These are phyloP conservation scores for Rhizopogon sp. DNA, from an alignment of 768 basidiomycete species.

Conservation along the genomic window DNA sequence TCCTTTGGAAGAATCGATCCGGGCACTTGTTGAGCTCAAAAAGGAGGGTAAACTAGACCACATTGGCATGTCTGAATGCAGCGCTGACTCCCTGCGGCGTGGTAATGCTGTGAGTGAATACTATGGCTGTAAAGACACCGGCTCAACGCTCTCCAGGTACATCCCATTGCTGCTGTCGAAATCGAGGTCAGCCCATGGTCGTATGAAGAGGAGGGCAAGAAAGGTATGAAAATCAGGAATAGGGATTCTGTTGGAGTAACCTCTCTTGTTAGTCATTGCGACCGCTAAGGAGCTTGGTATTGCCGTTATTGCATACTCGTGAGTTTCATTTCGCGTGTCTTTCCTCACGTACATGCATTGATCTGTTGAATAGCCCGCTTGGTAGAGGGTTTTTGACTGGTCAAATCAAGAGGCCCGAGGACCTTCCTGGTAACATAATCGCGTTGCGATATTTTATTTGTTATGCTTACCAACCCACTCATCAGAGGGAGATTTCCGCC, in stretches of 20 bases:
- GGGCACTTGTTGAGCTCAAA: conserved; percentile 38
- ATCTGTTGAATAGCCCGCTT: conserved; percentile 35
- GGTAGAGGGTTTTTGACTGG: conserved; percentile 52
- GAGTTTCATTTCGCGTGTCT: conserved; percentile 8
- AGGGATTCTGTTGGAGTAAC: not conserved
- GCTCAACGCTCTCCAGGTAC: conserved; percentile 29
- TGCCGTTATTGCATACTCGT: conserved; percentile 59
- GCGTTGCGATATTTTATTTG: not conserved
- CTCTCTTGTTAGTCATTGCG: conserved; percentile 36
- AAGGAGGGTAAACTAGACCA: conserved; percentile 35
- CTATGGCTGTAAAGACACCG: not conserved
- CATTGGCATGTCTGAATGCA: conserved; percentile 56
- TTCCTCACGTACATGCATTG: conserved; percentile 3
- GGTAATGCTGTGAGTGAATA: conserved; percentile 23
- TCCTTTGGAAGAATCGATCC: conserved; percentile 41
- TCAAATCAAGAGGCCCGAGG: conserved; percentile 34
- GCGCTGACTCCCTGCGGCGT: conserved; percentile 41
- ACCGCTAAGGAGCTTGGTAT: conserved; percentile 52
- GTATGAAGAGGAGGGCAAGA: conserved; percentile 47
- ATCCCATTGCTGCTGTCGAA: conserved; percentile 55
- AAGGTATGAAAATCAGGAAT: conserved; percentile 20
- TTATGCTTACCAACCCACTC: not conserved
- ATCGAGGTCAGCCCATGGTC: conserved; percentile 65
- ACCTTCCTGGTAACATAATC: conserved; percentile 23
- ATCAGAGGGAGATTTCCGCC: conserved; percentile 37